phyloP scores from a whole-genome alignment of 352 stramenopile genomes.

The Phytophthora podocarpi region DNA sequence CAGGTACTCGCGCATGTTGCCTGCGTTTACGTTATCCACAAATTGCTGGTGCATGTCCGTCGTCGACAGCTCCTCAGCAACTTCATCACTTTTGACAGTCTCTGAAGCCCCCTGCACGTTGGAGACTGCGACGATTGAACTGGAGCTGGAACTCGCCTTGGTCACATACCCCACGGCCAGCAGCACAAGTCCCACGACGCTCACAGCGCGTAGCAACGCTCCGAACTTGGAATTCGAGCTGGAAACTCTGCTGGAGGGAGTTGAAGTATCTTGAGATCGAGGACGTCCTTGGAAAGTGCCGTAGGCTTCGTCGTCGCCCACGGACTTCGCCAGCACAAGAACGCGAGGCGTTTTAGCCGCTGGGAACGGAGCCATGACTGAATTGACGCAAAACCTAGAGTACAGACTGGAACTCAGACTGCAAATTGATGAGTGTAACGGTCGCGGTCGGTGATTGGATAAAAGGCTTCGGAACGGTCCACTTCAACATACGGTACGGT shows the following conservation, averaged over 20 bases:
- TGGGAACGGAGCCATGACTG: slow-evolving; percentile 4
- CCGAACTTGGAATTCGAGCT: not conserved
- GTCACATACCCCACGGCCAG: slow-evolving; percentile 17
- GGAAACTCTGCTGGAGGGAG: no score
- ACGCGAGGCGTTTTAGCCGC: slow-evolving; percentile 11
- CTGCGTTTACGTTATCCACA: slow-evolving; percentile 25
- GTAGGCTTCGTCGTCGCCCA: slow-evolving; percentile 27
- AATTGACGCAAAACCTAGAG: no score
- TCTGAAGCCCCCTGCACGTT: not conserved
- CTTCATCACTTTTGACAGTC: not conserved
- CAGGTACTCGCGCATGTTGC: slow-evolving; percentile 49
- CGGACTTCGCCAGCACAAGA: slow-evolving; percentile 12
- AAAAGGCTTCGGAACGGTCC: no score
- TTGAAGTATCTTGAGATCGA: not conserved
- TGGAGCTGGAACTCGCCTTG: slow-evolving; percentile 5
- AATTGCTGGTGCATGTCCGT: slow-evolving; percentile 26
- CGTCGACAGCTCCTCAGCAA: not conserved
- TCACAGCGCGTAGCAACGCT: slow-evolving; percentile 10
- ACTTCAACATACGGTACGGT: no score
- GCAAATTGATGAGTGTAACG: no score
- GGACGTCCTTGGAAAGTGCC: slow-evolving; percentile 23
- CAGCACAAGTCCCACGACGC: slow-evolving; percentile 10
- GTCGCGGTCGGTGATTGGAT: no score
- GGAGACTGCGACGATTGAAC: not conserved
- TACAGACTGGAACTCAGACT: no score